Evolutionary conservation across 371 early-diverging fungal species (phyloP), one percentile per base, ranked within the genome.

Genomic region (Actinomucor elegans): DNA sequence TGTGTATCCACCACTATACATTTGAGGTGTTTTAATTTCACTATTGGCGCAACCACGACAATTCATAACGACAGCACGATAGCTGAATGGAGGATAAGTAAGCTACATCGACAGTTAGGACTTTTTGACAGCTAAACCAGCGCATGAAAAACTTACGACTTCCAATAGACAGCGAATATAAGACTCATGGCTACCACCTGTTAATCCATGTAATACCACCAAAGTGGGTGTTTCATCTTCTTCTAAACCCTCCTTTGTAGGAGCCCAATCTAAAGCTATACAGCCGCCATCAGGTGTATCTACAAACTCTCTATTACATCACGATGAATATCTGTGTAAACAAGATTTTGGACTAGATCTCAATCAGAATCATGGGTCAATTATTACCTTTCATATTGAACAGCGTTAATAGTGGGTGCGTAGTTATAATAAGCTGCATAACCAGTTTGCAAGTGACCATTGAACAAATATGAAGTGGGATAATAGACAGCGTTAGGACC

Each of bases 211-310:
- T 15, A 92, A 72, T 27, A 93, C 71, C 0, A 97, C 79, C 23
- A 93, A 64, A 9, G 84, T 88, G 1, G 92, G 87, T 33, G 76
- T 81, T 46, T 77, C 78, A 5, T 68, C 67, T 14, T 84, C 77
- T 60, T 76, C 69, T 20, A 69, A 53, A 26, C 41, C 66, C 15
- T 74, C 63, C 21, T 75, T 75, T 4, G 40, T 60, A 7, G 86
- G 87, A 5, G 81, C 68, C 96, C 96, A 97, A 73, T 97, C 97
- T 27, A 97, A 59, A 2, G 95, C 84, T 23, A 94, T 63, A 27
- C 84, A 80, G 34, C 96, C 97, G 8, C 94, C 94, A 65, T 97
- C 96, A 6, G 87, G 80, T 6, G 85, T 74, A 17, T 71, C 42
- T 18, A 91, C 50, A 26, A 86, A 66, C 52, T 92, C 86, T 62